A percentile compares a stretch with the other conserved stretches of the same genome.
These are phyloP conservation scores for Pleodorina starrii DNA, from an alignment of 139 green algal species.

Conservation along the genomic window DNA sequence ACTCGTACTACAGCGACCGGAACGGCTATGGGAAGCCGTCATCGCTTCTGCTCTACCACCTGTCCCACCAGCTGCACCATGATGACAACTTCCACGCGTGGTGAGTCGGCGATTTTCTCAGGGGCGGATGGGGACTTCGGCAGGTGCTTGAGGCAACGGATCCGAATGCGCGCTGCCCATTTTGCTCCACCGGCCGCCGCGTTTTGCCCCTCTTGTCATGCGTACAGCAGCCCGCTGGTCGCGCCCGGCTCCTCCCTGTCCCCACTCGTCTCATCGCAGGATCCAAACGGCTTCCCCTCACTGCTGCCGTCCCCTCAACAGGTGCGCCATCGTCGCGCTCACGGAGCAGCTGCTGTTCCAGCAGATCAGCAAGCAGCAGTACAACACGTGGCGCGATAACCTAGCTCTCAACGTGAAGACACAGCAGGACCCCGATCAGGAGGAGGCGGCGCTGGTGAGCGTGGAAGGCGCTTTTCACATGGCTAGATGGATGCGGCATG, in stretches of 20 bases:
- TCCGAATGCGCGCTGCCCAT: too few relatives aligned
- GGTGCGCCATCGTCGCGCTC: slow-evolving; percentile 87
- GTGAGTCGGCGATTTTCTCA: too few relatives aligned
- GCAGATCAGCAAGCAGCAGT: slow-evolving; percentile 71
- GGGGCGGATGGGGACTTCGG: too few relatives aligned
- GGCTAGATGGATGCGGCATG: too few relatives aligned
- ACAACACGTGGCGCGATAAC: slow-evolving; percentile 54
- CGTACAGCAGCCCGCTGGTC: too few relatives aligned
- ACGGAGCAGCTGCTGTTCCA: slow-evolving; percentile 94
- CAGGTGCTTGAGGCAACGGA: too few relatives aligned
- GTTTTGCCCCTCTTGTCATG: not conserved
- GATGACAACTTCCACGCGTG: slow-evolving; percentile 83
- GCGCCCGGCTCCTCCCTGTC: too few relatives aligned
- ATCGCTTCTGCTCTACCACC: slow-evolving; percentile 78
- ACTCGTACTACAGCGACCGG: slow-evolving; percentile 73
- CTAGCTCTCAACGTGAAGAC: slow-evolving; percentile 47
- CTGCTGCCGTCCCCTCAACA: slow-evolving; percentile 38
- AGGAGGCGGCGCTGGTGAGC: too few relatives aligned
- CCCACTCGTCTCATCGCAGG: too few relatives aligned
- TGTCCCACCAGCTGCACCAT: slow-evolving; percentile 71
- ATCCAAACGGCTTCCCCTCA: too few relatives aligned
- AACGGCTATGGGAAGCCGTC: slow-evolving; percentile 82
- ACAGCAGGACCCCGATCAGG: slow-evolving; percentile 23
- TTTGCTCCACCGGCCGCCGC: too few relatives aligned
- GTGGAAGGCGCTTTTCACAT: too few relatives aligned